Conservation (phyloP, 306 rosid genomes). For the Rosa rugosa region DNA sequence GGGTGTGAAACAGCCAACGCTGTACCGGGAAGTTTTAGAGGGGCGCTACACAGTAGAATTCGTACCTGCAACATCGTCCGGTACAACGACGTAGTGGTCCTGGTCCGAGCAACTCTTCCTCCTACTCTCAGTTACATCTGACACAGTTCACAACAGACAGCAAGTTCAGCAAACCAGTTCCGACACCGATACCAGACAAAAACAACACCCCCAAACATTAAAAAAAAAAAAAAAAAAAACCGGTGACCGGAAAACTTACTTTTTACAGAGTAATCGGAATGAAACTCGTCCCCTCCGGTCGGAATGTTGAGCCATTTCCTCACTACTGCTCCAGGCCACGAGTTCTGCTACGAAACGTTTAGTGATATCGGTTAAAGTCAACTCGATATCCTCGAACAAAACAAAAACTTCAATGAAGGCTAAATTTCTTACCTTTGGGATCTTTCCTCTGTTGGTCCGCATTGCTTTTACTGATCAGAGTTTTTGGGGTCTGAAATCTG, state of each 20-base stretch:
- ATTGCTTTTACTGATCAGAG: constrained; percentile 43
- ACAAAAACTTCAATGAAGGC: neutral
- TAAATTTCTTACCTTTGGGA: constrained; percentile 47
- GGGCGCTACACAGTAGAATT: neutral
- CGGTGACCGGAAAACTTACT: constrained; percentile 32
- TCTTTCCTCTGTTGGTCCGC: constrained; percentile 52
- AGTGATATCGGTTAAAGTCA: neutral
- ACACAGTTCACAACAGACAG: constrained; percentile 8
- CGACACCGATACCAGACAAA: neutral
- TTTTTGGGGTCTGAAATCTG: constrained; percentile 13
- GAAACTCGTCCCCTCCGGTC: constrained; percentile 42
- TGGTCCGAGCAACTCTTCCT: constrained; percentile 73
- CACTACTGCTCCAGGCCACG: constrained; percentile 62
- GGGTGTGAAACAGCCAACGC: neutral
- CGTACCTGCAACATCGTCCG: constrained; percentile 53
- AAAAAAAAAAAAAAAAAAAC: neutral
- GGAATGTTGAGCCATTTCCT: constrained; percentile 71
- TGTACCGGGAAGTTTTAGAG: constrained; percentile 1
- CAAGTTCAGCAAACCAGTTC: neutral
- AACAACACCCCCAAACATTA: neutral
- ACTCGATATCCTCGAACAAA: neutral
- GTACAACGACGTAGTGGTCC: constrained; percentile 54
- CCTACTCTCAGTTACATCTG: constrained; percentile 47
- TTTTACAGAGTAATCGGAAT: constrained; percentile 39
- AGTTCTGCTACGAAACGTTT: constrained; percentile 30